phyloP scores from a whole-genome alignment of 805 yeast species.

The Blastobotrys terrestris region DNA sequence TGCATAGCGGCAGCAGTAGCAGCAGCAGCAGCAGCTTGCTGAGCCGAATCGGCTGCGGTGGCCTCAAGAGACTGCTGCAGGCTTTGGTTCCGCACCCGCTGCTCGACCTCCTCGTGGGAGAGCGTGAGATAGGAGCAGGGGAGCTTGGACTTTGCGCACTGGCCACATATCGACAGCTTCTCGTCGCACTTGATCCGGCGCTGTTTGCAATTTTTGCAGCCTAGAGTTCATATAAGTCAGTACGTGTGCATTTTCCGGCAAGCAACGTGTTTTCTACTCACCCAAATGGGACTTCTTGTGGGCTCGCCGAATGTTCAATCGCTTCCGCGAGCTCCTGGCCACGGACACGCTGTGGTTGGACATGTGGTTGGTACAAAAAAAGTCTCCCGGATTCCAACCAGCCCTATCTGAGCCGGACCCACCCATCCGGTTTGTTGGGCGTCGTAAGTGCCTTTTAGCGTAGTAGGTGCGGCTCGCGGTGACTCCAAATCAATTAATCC shows the following conservation, averaged over 20 bases:
- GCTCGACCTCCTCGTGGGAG: conserved; percentile 40
- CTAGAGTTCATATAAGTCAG: conserved; percentile 36
- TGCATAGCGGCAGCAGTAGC: too few species aligned
- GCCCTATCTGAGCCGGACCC: neutral
- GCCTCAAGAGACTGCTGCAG: neutral
- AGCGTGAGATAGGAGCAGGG: conserved; percentile 45
- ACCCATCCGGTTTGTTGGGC: neutral
- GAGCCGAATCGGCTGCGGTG: neutral
- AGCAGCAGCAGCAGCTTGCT: neutral
- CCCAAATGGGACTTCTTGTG: conserved; percentile 56
- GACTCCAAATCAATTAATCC: neutral
- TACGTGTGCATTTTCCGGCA: too few species aligned
- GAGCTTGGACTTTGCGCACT: conserved; percentile 44
- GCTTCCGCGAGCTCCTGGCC: neutral
- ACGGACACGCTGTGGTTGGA: neutral
- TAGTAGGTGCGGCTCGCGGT: neutral
- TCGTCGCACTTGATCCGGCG: conserved; percentile 65
- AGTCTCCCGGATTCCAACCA: neutral
- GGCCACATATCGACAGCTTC: conserved; percentile 50
- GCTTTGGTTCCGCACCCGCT: conserved; percentile 17
- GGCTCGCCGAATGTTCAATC: conserved; percentile 40
- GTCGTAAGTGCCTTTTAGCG: neutral
- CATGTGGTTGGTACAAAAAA: neutral
- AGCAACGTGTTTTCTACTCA: too few species aligned
- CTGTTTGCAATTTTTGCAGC: conserved; percentile 65